Base-by-base conservation (phyloP, 495 filamentous ascomycete species). In the Glarea lozoyensis region DNA sequence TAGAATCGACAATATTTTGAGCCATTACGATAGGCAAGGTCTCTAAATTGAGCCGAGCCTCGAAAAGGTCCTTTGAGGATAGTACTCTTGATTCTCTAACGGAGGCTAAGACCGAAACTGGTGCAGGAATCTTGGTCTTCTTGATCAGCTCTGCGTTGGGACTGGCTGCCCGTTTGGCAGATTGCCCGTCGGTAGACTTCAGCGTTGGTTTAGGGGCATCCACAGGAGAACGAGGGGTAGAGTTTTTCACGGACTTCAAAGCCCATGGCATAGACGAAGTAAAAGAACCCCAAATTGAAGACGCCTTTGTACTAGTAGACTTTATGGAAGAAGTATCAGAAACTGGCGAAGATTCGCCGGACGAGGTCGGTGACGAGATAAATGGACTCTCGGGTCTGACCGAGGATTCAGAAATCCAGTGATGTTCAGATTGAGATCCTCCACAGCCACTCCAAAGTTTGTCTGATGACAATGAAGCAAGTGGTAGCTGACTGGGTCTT, bases 361-460 rank as follows among this genome's bases (percentile, higher is more conserved):
- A 49, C 10, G 54, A 51, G 2, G 45, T n/a, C 17, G 35, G 16
- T 11, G 47, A 54, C 21, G 43, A 51, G 9, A 48, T 37, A 15
- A 47, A 53, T 4, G 50, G 54, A 42, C 47, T 51, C n/a, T 37
- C 21, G 35, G 50, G 50, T 43, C 47, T 20, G 11, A 51, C 27
- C n/a, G 50, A 51, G 10, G 54, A 57, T 18, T 54, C 54, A 6
- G 54, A 45, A 13, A 57, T 51, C 54, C 54, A 57, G 19, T 57
- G 25, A 24, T 37, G 54, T 22, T 57, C 54, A 39, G 34, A 7
- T 10, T 18, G 24, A 5, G 43, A n/a, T 13, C 39, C 35, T 15
- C 34, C 10, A 10, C 31, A 23, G 1, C 30, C 15, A 36, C 23
- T 45, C 55, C 54, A 57, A 2, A 57, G 42, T 16, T 40, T 22